Evolutionary conservation across 129 eudicot species (phyloP).

Genomic region (Calendula officinalis): DNA sequence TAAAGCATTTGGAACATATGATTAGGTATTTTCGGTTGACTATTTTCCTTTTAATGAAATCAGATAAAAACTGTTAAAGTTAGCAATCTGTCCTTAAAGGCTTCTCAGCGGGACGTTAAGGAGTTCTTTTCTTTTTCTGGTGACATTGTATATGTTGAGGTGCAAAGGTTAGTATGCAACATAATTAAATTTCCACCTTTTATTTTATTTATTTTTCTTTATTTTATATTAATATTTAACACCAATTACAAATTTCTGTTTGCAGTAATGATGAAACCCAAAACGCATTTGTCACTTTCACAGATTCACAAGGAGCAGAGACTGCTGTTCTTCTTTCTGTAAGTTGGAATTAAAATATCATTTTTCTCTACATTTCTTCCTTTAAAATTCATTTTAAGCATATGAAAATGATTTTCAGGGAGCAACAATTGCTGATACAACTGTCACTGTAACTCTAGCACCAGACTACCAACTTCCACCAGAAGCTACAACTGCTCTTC

Average conservation of each 20-base stretch:
- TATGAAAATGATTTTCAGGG: slow-evolving; percentile 47
- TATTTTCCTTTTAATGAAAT: background rate
- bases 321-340: slow-evolving; percentile 94
- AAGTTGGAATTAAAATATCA: slow-evolving; percentile 16
- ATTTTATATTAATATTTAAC: background rate
- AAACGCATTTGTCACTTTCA: slow-evolving; percentile 82
- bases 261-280: slow-evolving; percentile 70
- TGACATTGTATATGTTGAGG: slow-evolving; percentile 76
- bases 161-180: slow-evolving; percentile 56
- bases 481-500: slow-evolving; percentile 49
- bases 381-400: background rate
- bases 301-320: slow-evolving; percentile 86
- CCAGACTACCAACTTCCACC: slow-evolving; percentile 72
- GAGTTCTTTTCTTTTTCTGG: slow-evolving; percentile 97
- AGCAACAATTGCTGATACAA: slow-evolving; percentile 70
- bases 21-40: background rate
- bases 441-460: slow-evolving; percentile 54
- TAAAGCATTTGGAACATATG: slow-evolving; percentile 7
- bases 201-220: background rate
- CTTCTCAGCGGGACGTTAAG: slow-evolving; percentile 65
- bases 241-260: background rate
- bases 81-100: slow-evolving; percentile 81
- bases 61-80: slow-evolving; percentile 77
- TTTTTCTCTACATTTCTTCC: background rate
- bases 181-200: slow-evolving; percentile 5